These are phyloP conservation scores for Syzygium malaccense DNA, from an alignment of 441 rosid genomes.

Conservation along the genomic window DNA sequence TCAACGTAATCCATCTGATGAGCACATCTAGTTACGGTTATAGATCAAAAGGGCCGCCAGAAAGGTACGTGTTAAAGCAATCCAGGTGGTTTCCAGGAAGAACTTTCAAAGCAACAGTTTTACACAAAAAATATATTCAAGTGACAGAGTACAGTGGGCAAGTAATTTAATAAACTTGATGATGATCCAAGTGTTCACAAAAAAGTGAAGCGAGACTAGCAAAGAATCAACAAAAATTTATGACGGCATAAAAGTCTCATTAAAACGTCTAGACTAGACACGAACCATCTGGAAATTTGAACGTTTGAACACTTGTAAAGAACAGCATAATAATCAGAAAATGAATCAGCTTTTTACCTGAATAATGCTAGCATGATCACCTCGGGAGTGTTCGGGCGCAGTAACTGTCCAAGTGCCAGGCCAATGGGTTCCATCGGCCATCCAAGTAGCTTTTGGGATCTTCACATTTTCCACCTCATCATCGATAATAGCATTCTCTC, in stretches of 20 bases:
- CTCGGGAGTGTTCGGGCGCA: not conserved
- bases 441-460: slow-evolving; percentile 2
- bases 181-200: not conserved
- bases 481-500: not conserved
- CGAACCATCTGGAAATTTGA: not conserved
- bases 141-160: not conserved
- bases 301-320: not conserved
- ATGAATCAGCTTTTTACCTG: not conserved
- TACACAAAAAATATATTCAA: not conserved
- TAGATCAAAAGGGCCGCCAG: not conserved
- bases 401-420: not conserved
- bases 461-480: not conserved
- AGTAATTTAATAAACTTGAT: not conserved
- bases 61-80: not conserved
- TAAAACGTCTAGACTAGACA: not conserved
- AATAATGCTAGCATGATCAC: not conserved
- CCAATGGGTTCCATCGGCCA: not conserved
- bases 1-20: not conserved
- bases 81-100: not conserved
- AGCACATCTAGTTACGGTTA: not conserved
- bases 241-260: not conserved
- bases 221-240: not conserved
- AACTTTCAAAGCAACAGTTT: not conserved
- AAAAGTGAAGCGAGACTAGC: not conserved
- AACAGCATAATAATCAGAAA: not conserved